Conservation (phyloP, 306 rosid species). For the Trifolium repens region DNA sequence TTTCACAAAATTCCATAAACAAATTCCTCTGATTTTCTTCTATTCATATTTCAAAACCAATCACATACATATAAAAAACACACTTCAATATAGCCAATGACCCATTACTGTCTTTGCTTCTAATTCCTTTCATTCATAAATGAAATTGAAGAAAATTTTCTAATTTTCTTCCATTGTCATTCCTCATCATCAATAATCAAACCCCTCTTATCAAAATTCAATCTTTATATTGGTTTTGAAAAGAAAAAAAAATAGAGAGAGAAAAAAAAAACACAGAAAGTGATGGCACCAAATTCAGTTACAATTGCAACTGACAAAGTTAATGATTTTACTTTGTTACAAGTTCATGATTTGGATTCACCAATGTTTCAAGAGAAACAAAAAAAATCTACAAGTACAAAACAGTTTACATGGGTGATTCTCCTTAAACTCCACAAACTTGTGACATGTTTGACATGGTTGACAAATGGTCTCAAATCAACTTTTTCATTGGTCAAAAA, state of each 20-base stretch:
- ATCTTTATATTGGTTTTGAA: slow-evolving; percentile 9
- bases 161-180: slow-evolving; percentile 28
- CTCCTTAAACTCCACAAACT: slow-evolving; percentile 81
- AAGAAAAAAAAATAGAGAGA: background rate
- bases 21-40: background rate
- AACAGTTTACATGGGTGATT: slow-evolving; percentile 86
- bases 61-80: slow-evolving; percentile 21
- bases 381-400: slow-evolving; percentile 68
- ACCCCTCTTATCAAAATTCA: slow-evolving; percentile 33
- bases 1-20: slow-evolving; percentile 10
- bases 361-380: slow-evolving; percentile 66
- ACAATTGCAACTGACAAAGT: slow-evolving; percentile 64
- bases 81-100: slow-evolving; percentile 2
- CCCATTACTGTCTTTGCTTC: slow-evolving; percentile 25
- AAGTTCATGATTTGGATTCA: slow-evolving; percentile 60
- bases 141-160: slow-evolving; percentile 28
- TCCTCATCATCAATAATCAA: background rate
- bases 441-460: slow-evolving; percentile 71
- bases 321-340: slow-evolving; percentile 50
- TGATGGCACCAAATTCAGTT: slow-evolving; percentile 78
- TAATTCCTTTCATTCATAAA: slow-evolving; percentile 6
- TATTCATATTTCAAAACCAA: slow-evolving; percentile 36
- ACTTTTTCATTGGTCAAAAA: slow-evolving; percentile 62
- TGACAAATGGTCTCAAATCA: slow-evolving; percentile 54
- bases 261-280: background rate